Percentiles rank a stretch among this genome's conserved stretches.
Evolutionary conservation across 768 basidiomycete species (phyloP).

Genomic region (Tricholoma hemisulphureum): DNA sequence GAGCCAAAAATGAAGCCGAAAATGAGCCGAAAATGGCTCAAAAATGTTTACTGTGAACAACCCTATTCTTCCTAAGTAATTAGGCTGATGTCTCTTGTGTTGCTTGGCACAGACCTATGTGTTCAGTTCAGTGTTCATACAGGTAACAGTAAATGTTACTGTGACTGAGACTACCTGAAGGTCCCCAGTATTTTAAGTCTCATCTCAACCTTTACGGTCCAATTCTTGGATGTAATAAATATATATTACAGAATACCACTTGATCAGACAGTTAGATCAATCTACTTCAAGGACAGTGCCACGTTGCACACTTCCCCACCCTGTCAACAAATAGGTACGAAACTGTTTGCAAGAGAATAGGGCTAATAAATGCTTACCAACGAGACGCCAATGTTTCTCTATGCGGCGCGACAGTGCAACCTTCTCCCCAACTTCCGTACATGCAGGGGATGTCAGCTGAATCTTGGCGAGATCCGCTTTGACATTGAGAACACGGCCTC

Average conservation of each 20-base stretch:
- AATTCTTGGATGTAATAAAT: no score
- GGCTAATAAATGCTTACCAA: constrained; percentile 58
- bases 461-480: constrained; percentile 96
- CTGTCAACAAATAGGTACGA: constrained; percentile 22
- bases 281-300: constrained; percentile 83
- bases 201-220: no score
- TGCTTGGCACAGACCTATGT: no score
- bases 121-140: no score
- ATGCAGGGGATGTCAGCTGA: constrained; percentile 89
- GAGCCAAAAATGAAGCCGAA: no score
- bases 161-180: no score
- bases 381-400: constrained; percentile 97
- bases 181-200: no score
- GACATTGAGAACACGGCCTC: constrained; percentile 90
- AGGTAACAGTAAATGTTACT: no score
- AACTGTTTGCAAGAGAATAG: neutral
- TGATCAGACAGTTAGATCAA: constrained; percentile 28
- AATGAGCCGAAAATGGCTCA: no score
- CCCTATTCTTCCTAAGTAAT: no score
- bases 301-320: constrained; percentile 80
- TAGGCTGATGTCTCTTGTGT: no score
- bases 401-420: constrained; percentile 92
- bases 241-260: neutral
- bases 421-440: constrained; percentile 97
- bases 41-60: no score